Percentiles rank a stretch among this genome's conserved stretches.
Evolutionary conservation across 2,329 filamentous ascomycete genomes (phyloP).

Genomic region (Ophiosphaerella herpotricha): DNA sequence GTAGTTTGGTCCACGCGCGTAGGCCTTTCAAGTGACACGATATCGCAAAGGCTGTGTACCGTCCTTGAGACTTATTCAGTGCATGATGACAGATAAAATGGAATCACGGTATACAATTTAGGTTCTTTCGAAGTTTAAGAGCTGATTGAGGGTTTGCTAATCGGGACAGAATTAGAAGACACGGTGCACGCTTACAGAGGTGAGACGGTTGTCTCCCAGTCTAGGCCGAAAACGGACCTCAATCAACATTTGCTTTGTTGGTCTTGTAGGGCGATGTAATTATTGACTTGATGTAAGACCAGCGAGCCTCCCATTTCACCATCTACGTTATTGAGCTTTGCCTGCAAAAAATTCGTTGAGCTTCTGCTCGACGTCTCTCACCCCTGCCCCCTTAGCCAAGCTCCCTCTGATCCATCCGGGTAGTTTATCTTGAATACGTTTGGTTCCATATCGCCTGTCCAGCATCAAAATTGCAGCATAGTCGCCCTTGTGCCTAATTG

Average conservation of each 20-base stretch:
- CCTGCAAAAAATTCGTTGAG: conserved; percentile 46
- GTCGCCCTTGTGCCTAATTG: conserved; percentile 84
- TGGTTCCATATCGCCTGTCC: conserved; percentile 76
- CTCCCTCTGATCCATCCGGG: conserved; percentile 86
- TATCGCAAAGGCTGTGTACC: neutral
- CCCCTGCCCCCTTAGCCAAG: conserved; percentile 51
- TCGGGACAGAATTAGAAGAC: conserved; percentile 4
- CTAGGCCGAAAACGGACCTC: conserved; percentile 10
- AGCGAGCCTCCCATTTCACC: neutral
- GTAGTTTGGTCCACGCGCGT: neutral
- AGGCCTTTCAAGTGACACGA: neutral
- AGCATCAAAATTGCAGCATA: conserved; percentile 89
- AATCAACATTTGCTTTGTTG: neutral
- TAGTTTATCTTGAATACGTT: conserved; percentile 76
- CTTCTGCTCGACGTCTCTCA: conserved; percentile 50
- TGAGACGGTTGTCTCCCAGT: conserved; percentile 1
- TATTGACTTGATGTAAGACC: no score
- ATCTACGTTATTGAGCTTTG: conserved; percentile 15
- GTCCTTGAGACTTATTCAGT: no score
- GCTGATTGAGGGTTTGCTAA: neutral
- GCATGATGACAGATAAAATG: no score
- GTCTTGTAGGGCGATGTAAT: neutral
- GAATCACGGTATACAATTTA: neutral
- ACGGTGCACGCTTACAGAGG: conserved; percentile 12
- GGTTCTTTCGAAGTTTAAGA: neutral